Conservation (phyloP, 2,329 filamentous ascomycete species). For the Nakataea oryzae region DNA sequence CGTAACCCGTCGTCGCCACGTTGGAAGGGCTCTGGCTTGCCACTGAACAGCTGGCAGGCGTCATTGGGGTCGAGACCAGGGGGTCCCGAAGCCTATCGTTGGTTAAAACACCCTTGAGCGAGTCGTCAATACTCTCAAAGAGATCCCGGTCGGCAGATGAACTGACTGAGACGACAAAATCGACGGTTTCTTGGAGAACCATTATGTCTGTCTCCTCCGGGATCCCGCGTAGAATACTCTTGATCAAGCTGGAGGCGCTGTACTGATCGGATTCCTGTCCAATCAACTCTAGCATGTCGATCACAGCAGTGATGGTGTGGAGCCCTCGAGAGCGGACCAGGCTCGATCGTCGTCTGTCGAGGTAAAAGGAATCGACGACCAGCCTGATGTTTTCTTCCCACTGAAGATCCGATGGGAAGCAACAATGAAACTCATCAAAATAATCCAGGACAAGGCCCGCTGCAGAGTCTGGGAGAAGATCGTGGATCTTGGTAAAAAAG, state of each 20-base stretch:
- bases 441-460: constrained; percentile 56
- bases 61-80: constrained; percentile 21
- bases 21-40: constrained; percentile 50
- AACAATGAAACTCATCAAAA: constrained; percentile 58
- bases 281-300: constrained; percentile 47
- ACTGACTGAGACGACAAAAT: constrained; percentile 55
- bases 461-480: constrained; percentile 52
- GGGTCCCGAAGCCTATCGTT: constrained; percentile 33
- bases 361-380: constrained; percentile 53
- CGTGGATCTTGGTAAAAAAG: constrained; percentile 54
- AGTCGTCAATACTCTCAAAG: constrained; percentile 47
- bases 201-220: constrained; percentile 51
- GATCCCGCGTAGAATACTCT: constrained; percentile 50
- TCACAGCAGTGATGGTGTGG: constrained; percentile 47
- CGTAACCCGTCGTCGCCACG: constrained; percentile 60
- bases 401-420: constrained; percentile 58
- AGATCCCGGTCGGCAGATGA: constrained; percentile 45
- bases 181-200: constrained; percentile 54
- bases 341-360: constrained; percentile 48
- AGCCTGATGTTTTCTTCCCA: constrained; percentile 56
- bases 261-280: constrained; percentile 48
- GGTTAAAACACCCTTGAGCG: constrained; percentile 38
- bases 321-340: constrained; percentile 53
- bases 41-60: constrained; percentile 11
- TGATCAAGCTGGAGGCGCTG: constrained; percentile 46